Percentiles rank a stretch among this genome's conserved stretches.
Evolutionary conservation across 495 filamentous ascomycete genomes (phyloP).

Genomic region (Aspergillus mulundensis): DNA sequence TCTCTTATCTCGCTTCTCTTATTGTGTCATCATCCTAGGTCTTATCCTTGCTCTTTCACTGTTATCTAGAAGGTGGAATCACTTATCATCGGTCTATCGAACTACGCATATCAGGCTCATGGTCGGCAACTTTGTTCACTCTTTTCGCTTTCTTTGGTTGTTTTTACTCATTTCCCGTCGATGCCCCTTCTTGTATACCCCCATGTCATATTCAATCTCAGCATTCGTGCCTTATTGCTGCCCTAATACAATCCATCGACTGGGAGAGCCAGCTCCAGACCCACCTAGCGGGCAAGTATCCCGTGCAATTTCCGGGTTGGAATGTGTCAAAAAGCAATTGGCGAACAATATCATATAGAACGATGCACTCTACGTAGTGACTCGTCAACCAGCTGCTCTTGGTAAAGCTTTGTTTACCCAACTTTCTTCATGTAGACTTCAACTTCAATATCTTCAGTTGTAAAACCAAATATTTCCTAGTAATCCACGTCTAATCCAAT

Average conservation of each 20-base stretch:
- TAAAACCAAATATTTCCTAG: too few species aligned
- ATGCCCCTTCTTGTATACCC: slow-evolving; percentile 21
- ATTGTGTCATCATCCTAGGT: slow-evolving; percentile 17
- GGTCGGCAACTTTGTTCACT: slow-evolving; percentile 10
- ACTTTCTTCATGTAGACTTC: neutral
- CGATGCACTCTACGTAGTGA: neutral
- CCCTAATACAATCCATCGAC: neutral
- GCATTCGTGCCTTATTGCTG: slow-evolving; percentile 1
- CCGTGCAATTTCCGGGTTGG: neutral
- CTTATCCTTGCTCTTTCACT: slow-evolving; percentile 11
- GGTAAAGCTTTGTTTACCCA: neutral
- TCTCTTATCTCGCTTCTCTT: slow-evolving; percentile 17
- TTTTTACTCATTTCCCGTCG: slow-evolving; percentile 15
- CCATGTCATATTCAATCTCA: slow-evolving; percentile 5
- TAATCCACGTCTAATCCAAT: too few species aligned
- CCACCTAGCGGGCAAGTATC: neutral
- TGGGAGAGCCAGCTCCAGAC: neutral
- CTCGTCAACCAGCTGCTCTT: neutral
- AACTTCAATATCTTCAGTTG: too few species aligned
- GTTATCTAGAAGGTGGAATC: slow-evolving; percentile 15
- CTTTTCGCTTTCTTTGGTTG: slow-evolving; percentile 12
- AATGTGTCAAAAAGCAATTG: neutral
- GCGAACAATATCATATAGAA: neutral
- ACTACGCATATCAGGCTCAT: neutral
- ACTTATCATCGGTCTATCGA: slow-evolving; percentile 3